phyloP scores from a whole-genome alignment of 1,284 basidiomycete genomes.

The Ustilago xerochloae region DNA sequence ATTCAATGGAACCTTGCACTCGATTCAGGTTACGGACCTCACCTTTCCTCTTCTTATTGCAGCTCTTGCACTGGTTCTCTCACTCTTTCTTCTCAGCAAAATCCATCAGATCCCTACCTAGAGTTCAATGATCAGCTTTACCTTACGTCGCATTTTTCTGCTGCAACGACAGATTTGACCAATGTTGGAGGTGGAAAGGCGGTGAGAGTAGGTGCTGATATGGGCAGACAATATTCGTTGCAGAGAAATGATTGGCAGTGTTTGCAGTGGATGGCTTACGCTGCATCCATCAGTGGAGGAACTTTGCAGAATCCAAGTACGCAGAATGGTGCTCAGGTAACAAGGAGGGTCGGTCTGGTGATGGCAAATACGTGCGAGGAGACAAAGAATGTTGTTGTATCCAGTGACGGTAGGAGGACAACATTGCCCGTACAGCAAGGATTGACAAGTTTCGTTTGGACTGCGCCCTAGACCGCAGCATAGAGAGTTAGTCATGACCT shows the following conservation, averaged over 20 bases:
- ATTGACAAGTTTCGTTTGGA: slow-evolving; percentile 50
- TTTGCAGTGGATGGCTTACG: slow-evolving; percentile 41
- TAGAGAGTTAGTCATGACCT: neutral
- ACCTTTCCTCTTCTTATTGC: slow-evolving; percentile 41
- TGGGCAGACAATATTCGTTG: slow-evolving; percentile 19
- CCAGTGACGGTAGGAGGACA: slow-evolving; percentile 38
- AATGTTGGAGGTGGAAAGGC: slow-evolving; percentile 48
- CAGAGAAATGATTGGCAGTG: slow-evolving; percentile 20
- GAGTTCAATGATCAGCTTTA: slow-evolving; percentile 44
- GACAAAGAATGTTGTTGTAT: slow-evolving; percentile 30
- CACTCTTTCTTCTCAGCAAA: slow-evolving; percentile 24
- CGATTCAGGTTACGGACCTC: slow-evolving; percentile 43
- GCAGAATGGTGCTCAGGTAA: slow-evolving; percentile 1
- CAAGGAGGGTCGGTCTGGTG: slow-evolving; percentile 38
- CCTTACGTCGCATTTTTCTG: slow-evolving; percentile 43
- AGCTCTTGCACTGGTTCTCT: slow-evolving; percentile 43
- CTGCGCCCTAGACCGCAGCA: slow-evolving; percentile 26
- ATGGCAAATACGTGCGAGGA: slow-evolving; percentile 41
- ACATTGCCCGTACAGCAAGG: slow-evolving; percentile 29
- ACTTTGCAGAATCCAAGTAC: slow-evolving; percentile 18
- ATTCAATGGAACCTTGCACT: slow-evolving; percentile 58
- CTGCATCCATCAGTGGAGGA: slow-evolving; percentile 24
- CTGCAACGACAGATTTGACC: slow-evolving; percentile 43
- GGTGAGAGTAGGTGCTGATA: slow-evolving; percentile 11
- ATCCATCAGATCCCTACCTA: slow-evolving; percentile 34